These are phyloP conservation scores for Aspergillus olivimuriae DNA, from an alignment of 495 filamentous ascomycete genomes.

Conservation along the genomic window DNA sequence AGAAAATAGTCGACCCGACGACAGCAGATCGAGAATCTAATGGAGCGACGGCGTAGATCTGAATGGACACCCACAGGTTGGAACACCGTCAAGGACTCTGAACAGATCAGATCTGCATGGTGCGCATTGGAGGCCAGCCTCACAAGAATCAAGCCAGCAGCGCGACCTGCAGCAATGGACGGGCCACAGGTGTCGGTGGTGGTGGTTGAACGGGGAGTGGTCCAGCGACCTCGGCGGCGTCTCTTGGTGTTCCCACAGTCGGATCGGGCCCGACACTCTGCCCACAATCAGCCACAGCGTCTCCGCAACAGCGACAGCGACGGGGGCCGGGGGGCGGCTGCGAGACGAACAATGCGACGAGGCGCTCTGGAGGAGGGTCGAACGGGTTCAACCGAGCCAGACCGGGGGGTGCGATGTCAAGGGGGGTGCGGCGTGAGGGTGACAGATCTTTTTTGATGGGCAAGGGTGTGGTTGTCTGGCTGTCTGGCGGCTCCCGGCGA, in stretches of 20 bases:
- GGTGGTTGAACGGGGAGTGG: too few relatives aligned
- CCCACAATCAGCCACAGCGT: too few relatives aligned
- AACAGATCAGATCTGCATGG: conserved; percentile 10
- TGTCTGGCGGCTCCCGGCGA: conserved; percentile 17
- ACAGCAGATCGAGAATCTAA: too few relatives aligned
- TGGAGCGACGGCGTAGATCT: neutral
- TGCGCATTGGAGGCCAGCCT: conserved; percentile 9
- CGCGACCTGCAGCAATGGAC: neutral
- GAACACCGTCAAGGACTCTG: conserved; percentile 8
- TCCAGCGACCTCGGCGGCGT: neutral
- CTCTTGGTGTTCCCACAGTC: conserved; percentile 1
- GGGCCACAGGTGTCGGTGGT: too few relatives aligned
- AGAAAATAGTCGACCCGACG: neutral
- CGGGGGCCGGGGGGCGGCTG: neutral
- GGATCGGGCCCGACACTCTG: neutral
- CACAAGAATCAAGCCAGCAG: neutral
- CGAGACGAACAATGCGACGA: too few relatives aligned
- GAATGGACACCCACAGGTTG: conserved; percentile 15
- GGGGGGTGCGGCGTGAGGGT: neutral
- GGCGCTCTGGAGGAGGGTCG: neutral
- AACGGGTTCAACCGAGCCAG: neutral
- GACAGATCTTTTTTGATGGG: conserved; percentile 11
- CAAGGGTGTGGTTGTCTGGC: too few relatives aligned
- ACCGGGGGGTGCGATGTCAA: neutral
- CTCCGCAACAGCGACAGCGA: neutral